Percentiles rank a stretch among this genome's conserved stretches.
Conservation (phyloP, 176 grass and related monocot species). For the Juncus inflexus region DNA sequence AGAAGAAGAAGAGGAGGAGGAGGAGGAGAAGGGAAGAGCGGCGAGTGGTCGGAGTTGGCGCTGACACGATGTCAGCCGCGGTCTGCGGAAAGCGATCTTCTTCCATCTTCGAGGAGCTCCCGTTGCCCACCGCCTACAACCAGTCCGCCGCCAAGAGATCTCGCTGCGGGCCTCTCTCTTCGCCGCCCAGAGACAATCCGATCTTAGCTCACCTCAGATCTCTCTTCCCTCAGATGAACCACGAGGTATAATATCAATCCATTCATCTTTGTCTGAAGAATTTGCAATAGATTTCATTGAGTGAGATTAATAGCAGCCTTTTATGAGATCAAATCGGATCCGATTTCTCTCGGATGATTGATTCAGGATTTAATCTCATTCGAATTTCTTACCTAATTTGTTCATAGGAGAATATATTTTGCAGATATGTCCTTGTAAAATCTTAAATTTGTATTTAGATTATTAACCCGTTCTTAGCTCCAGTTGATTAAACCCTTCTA, state of each 20-base stretch:
- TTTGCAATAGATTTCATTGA: too few species aligned
- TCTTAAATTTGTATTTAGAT: too few species aligned
- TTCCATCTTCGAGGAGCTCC: constrained; percentile 84
- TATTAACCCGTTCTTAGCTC: too few species aligned
- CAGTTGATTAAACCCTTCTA: too few species aligned
- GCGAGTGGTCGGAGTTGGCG: constrained; percentile 27
- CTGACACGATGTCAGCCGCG: constrained; percentile 79
- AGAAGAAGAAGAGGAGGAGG: neutral
- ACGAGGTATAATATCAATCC: constrained; percentile 38
- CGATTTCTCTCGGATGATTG: too few species aligned
- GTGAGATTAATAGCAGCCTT: too few species aligned
- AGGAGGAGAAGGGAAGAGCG: neutral
- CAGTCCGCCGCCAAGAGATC: constrained; percentile 56
- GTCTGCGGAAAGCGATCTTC: constrained; percentile 98
- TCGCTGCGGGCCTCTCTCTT: constrained; percentile 37
- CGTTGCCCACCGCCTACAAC: constrained; percentile 37
- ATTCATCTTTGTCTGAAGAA: neutral
- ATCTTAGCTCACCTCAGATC: constrained; percentile 45
- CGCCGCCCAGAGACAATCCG: constrained; percentile 39
- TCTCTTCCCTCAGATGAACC: constrained; percentile 76
- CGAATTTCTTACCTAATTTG: too few species aligned
- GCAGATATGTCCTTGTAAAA: too few species aligned
- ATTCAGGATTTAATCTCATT: too few species aligned
- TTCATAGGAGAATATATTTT: too few species aligned
- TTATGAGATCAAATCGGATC: too few species aligned